Base-by-base conservation (phyloP, 2,329 filamentous ascomycete genomes). In the Neofusicoccum sp. region DNA sequence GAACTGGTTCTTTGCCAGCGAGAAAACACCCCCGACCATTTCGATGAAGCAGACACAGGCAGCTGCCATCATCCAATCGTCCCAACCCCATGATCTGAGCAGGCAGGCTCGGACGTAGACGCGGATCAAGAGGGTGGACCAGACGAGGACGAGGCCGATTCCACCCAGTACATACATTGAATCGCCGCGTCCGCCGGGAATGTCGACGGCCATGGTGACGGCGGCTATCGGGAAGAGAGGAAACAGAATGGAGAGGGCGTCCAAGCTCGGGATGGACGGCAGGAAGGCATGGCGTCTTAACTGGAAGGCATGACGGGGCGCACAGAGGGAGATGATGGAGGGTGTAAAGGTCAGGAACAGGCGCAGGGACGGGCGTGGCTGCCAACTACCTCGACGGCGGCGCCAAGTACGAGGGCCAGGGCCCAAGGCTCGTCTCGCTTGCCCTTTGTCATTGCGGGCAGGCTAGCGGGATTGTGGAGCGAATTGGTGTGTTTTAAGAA, bases 161-260 rank as follows among this genome's bases (percentile, higher is more conserved):
- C 56, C 56, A 14, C 56, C 45, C 43, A 61, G 22, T 11, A 61
- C 22, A 44, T 48, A 49, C 56, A 61, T 61, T 8, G 56, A 61
- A n/a, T 49, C 37, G 56, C 44, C 56, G 14, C 56, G 31, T 22
- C 56, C 56, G 9, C 56, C 56, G 44, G 56, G 44, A 41, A 61
- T 49, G 36, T 61, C 56, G 44, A 48, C 8, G 14, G 44, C 16
- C 56, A 61, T 61, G n/a, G 3, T 34, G 56, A 14, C 44, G 16
- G n/a, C 22, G 12, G 45, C 36, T 34, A 14, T 16, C 12, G 44
- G 14, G 28, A 7, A 14, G 22, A 29, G 28, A 41, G 34, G 22
- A 33, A n/a, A 56, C 29, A 36, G n/a, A 29, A n/a, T 22, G 22
- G 22, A 22, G 22, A 22, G 22, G 22, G 22, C 22, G 41, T 36